Conservation (phyloP, 495 filamentous ascomycete species). For the Aspergillus sclerotiicarbonarius region DNA sequence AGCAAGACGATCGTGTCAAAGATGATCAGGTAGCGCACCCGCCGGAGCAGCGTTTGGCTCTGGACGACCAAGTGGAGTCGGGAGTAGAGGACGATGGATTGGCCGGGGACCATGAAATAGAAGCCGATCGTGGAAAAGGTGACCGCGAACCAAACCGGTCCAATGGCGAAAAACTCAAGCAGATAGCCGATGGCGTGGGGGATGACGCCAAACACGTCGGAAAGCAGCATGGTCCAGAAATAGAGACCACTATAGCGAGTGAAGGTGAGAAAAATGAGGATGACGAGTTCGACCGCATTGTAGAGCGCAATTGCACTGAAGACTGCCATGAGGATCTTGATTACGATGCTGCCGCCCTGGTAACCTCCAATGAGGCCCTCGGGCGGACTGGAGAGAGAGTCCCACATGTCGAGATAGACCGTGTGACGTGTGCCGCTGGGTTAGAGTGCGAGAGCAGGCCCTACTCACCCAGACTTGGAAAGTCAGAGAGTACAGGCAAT, state of each 20-base stretch:
- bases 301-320: constrained; percentile 51
- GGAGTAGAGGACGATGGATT: constrained; percentile 66
- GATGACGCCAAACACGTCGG: constrained; percentile 36
- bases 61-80: constrained; percentile 60
- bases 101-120: constrained; percentile 61
- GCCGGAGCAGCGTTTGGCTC: constrained; percentile 44
- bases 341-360: constrained; percentile 24
- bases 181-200: constrained; percentile 54
- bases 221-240: constrained; percentile 49
- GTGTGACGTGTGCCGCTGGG: background rate
- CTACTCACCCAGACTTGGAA: too few species aligned
- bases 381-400: constrained; percentile 25
- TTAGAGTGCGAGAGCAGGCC: background rate
- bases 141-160: constrained; percentile 35
- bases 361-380: constrained; percentile 39
- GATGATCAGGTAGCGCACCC: constrained; percentile 56
- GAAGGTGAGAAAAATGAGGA: constrained; percentile 49
- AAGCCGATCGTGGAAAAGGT: constrained; percentile 53
- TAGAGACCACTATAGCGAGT: constrained; percentile 43
- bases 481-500: too few species aligned
- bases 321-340: constrained; percentile 44
- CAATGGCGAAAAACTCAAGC: constrained; percentile 51
- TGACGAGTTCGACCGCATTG: constrained; percentile 51
- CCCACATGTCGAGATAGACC: background rate
- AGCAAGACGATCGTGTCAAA: constrained; percentile 48